Conservation (phyloP, 2,329 filamentous ascomycete genomes). For the Arthrobotrys sinensis region DNA sequence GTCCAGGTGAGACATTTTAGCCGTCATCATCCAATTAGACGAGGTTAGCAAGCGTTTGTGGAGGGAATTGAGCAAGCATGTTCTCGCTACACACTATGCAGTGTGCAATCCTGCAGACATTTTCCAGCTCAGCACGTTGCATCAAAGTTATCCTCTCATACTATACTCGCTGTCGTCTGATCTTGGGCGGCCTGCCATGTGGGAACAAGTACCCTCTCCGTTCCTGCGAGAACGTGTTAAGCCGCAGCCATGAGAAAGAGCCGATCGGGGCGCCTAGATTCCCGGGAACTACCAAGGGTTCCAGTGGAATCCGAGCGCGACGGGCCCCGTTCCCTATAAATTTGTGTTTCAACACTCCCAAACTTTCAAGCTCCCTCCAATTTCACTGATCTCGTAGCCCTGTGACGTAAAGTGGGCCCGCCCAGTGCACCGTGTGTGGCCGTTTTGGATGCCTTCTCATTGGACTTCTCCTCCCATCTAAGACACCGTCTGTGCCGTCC, state of each 20-base stretch:
- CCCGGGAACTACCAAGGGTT: conserved; percentile 38
- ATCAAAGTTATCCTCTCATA: neutral
- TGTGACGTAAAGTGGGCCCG: conserved; percentile 61
- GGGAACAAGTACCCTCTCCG: conserved; percentile 33
- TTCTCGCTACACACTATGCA: conserved; percentile 61
- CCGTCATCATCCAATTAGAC: conserved; percentile 61
- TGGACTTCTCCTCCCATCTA: conserved; percentile 49
- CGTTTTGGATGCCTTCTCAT: conserved; percentile 34
- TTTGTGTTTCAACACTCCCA: conserved; percentile 52
- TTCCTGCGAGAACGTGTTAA: conserved; percentile 41
- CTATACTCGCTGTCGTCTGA: conserved; percentile 48
- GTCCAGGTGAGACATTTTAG: conserved; percentile 59
- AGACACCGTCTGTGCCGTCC: conserved; percentile 61
- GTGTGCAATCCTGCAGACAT: conserved; percentile 58
- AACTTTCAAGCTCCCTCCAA: conserved; percentile 53
- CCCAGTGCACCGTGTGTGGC: conserved; percentile 42
- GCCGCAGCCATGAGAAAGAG: conserved; percentile 37
- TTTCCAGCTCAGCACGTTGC: conserved; percentile 29
- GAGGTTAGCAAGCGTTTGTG: conserved; percentile 58
- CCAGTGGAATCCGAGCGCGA: conserved; percentile 61
- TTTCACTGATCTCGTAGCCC: conserved; percentile 47
- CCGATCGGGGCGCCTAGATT: conserved; percentile 47
- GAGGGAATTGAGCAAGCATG: conserved; percentile 48
- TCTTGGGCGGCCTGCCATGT: conserved; percentile 56
- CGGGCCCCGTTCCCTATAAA: conserved; percentile 51